Percentiles rank a stretch among this genome's conserved stretches.
Conservation (phyloP, 2,329 filamentous ascomycete genomes). For the Monosporascus ibericus region DNA sequence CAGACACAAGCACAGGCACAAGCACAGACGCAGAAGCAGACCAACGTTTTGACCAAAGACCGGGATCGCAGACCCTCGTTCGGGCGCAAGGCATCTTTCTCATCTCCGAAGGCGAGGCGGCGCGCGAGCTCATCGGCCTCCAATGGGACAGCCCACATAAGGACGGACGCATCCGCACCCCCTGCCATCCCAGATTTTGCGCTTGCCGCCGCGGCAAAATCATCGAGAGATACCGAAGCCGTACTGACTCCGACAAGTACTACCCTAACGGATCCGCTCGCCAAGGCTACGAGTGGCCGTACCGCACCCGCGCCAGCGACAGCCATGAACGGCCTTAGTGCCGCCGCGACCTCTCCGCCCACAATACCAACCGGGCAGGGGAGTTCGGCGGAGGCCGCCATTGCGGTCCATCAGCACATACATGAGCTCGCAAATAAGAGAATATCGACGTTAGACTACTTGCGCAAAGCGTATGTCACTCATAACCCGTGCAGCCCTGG, state of each 20-base stretch:
- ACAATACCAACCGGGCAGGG: conserved; percentile 16
- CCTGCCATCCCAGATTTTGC: conserved; percentile 51
- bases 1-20: neutral
- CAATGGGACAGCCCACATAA: conserved; percentile 22
- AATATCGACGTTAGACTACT: conserved; percentile 88
- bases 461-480: conserved; percentile 75
- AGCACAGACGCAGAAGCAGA: conserved; percentile 9
- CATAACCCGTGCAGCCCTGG: neutral
- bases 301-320: conserved; percentile 28
- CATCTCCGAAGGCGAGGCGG: conserved; percentile 32
- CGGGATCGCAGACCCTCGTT: conserved; percentile 49
- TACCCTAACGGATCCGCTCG: conserved; percentile 29
- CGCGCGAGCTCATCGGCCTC: conserved; percentile 37
- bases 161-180: conserved; percentile 40
- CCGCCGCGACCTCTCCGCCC: conserved; percentile 18
- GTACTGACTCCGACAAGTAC: conserved; percentile 21
- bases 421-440: conserved; percentile 85
- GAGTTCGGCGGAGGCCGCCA: conserved; percentile 39
- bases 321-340: conserved; percentile 19
- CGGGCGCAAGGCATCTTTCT: conserved; percentile 48
- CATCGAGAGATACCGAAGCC: conserved; percentile 26
- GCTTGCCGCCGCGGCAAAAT: conserved; percentile 42
- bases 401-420: conserved; percentile 53
- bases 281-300: conserved; percentile 37
- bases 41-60: conserved; percentile 35